These are phyloP conservation scores for Biscutella laevigata DNA, from an alignment of 441 rosid genomes.

Conservation along the genomic window DNA sequence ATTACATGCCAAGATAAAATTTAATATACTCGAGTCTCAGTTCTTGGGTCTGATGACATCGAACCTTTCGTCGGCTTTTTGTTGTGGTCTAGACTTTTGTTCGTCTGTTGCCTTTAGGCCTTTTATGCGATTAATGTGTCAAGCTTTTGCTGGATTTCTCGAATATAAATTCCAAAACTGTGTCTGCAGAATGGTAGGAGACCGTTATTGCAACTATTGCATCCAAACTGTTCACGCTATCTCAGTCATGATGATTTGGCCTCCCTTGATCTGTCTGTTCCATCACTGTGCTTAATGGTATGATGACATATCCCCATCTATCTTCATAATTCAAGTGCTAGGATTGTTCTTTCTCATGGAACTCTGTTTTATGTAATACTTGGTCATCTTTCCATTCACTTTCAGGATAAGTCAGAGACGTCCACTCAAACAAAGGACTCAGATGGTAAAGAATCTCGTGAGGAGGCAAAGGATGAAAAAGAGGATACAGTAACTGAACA, in stretches of 20 bases:
- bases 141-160: not conserved
- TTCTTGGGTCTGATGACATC: not conserved
- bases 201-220: conserved; percentile 71
- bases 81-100: not conserved
- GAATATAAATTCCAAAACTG: not conserved
- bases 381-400: not conserved
- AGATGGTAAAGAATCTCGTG: conserved; percentile 32
- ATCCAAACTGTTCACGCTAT: conserved; percentile 74
- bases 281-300: conserved; percentile 67
- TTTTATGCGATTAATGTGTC: not conserved
- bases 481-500: conserved; percentile 26
- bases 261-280: conserved; percentile 50
- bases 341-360: not conserved
- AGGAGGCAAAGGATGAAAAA: conserved; percentile 23
- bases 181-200: conserved; percentile 68
- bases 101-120: conserved; percentile 9
- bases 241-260: conserved; percentile 65
- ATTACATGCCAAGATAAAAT: not conserved
- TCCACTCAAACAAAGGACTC: conserved; percentile 28
- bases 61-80: not conserved
- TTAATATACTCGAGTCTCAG: not conserved
- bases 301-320: conserved; percentile 4
- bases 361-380: conserved; percentile 2
- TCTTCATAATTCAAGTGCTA: not conserved
- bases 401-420: conserved; percentile 43